Evolutionary conservation across 2,329 filamentous ascomycete genomes (phyloP).

Genomic region (Cordyceps fumosorosea): DNA sequence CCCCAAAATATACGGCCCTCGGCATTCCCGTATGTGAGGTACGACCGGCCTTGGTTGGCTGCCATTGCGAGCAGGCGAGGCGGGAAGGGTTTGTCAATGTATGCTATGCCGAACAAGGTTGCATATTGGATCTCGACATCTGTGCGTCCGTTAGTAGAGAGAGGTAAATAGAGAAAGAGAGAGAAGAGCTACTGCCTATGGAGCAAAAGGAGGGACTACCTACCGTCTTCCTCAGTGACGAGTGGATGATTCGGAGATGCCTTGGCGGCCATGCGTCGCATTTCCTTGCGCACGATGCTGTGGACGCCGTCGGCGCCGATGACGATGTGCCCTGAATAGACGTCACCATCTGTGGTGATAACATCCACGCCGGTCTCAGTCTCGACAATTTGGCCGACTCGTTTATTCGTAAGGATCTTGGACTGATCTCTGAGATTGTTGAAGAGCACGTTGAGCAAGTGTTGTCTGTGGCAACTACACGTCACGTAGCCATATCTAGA

Average conservation of each 20-base stretch:
- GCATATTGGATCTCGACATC: conserved; percentile 1
- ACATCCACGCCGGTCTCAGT: neutral
- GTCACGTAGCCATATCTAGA: conserved; percentile 3
- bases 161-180: too few relatives aligned
- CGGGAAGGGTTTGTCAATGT: neutral
- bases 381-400: conserved; percentile 16
- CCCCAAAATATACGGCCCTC: conserved; percentile 3
- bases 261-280: conserved; percentile 19
- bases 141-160: neutral
- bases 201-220: neutral
- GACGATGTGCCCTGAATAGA: conserved; percentile 26
- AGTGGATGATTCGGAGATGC: conserved; percentile 20
- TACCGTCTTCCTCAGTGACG: conserved; percentile 14
- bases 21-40: conserved; percentile 1
- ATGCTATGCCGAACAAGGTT: conserved; percentile 1
- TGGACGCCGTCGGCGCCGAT: conserved; percentile 35
- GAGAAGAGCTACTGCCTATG: too few relatives aligned
- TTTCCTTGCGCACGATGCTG: conserved; percentile 27
- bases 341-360: neutral
- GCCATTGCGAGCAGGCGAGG: neutral
- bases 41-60: neutral
- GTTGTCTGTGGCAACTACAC: conserved; percentile 21
- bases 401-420: conserved; percentile 13
- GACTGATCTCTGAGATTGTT: conserved; percentile 24
- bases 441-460: conserved; percentile 27